A percentile compares a stretch with the other conserved stretches of the same genome.
These are phyloP conservation scores for Collybiopsis confluens DNA, from an alignment of 768 basidiomycete genomes.

Conservation along the genomic window DNA sequence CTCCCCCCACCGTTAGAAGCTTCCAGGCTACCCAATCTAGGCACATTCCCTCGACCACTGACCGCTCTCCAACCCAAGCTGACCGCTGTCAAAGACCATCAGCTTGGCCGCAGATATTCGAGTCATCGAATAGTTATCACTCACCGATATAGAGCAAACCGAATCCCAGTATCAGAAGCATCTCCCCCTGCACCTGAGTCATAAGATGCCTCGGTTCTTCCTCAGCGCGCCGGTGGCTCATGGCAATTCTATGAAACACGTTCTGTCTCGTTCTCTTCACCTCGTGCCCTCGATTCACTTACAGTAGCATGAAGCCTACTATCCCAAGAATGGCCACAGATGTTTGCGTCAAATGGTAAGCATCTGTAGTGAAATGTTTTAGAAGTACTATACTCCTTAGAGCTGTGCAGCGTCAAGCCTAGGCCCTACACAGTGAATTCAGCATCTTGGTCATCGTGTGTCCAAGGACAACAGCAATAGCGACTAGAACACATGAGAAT, in stretches of 20 bases:
- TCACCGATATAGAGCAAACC: constrained; percentile 76
- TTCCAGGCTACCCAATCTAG: constrained; percentile 9
- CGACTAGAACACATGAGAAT: constrained; percentile 28
- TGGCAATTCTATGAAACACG: constrained; percentile 46
- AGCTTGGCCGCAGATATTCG: neutral
- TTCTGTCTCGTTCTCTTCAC: neutral
- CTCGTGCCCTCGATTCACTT: constrained; percentile 21
- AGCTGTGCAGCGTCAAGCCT: neutral
- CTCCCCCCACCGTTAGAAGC: constrained; percentile 12
- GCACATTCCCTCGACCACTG: neutral
- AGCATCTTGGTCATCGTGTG: constrained; percentile 50
- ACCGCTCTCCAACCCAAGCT: constrained; percentile 7
- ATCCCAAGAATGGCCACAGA: constrained; percentile 68
- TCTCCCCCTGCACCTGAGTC: constrained; percentile 70
- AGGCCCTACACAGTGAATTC: constrained; percentile 37
- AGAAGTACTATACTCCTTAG: neutral
- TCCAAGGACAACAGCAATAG: constrained; percentile 42
- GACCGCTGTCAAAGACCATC: constrained; percentile 9
- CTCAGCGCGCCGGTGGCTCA: constrained; percentile 48
- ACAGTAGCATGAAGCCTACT: constrained; percentile 63
- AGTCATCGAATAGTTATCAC: constrained; percentile 17
- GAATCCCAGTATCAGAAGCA: constrained; percentile 65
- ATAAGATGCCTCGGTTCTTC: constrained; percentile 55
- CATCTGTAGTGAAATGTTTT: constrained; percentile 34
- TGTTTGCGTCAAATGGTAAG: constrained; percentile 68